Conservation (phyloP, 2,329 filamentous ascomycete species). For the Monilinia fructicola region DNA sequence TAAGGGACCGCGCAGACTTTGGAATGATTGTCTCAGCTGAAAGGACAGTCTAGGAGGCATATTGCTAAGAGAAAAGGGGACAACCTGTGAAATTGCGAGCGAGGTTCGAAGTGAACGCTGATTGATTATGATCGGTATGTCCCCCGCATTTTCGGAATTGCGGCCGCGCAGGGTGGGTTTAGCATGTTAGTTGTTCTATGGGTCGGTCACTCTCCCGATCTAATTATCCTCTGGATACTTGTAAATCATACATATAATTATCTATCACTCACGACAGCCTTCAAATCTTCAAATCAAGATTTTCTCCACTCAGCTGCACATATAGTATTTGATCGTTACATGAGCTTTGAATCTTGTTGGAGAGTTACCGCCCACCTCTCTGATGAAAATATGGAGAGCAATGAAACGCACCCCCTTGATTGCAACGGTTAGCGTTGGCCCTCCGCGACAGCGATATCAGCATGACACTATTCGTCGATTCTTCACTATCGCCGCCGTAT, state of each 20-base stretch:
- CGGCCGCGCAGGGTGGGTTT: conserved; percentile 9
- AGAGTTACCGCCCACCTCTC: background rate
- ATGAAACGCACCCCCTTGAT: conserved; percentile 67
- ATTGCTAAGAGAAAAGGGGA: background rate
- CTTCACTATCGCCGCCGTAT: conserved; percentile 61
- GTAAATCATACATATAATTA: too few relatives aligned
- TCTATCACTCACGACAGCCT: background rate
- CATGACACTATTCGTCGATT: conserved; percentile 63
- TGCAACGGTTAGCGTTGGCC: conserved; percentile 57
- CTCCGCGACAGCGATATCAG: conserved; percentile 54
- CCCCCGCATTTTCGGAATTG: conserved; percentile 15
- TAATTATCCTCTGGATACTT: background rate
- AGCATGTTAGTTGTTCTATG: too few relatives aligned
- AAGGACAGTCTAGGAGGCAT: background rate
- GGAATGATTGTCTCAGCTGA: background rate
- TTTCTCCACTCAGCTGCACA: background rate
- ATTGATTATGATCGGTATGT: background rate
- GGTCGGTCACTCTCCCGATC: background rate
- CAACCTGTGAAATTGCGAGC: background rate
- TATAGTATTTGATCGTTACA: background rate
- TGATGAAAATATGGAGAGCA: conserved; percentile 15
- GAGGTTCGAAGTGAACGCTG: background rate
- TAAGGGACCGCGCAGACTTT: background rate
- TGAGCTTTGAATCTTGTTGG: background rate
- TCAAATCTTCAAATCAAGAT: background rate